These are phyloP conservation scores for Sedum album DNA, from an alignment of 164 flowering plant species.

Conservation along the genomic window DNA sequence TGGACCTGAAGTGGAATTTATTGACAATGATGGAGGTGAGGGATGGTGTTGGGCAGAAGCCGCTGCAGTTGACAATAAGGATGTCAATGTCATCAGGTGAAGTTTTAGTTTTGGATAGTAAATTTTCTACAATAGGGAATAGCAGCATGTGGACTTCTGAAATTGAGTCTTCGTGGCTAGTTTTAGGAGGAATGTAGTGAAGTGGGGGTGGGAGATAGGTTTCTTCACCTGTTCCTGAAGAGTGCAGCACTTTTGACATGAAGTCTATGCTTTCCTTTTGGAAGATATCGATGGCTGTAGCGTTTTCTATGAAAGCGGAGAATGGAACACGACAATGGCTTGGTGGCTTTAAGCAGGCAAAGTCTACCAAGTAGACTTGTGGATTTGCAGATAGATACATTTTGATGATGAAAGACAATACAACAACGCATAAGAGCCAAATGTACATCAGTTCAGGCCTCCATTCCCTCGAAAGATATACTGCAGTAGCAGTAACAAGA, in stretches of 20 bases:
- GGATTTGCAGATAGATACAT: constrained; percentile 19
- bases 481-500: background rate
- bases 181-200: constrained; percentile 53
- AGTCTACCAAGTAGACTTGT: constrained; percentile 47
- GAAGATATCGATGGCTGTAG: constrained; percentile 23
- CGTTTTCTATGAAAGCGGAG: constrained; percentile 42
- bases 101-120: constrained; percentile 39
- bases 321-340: constrained; percentile 40
- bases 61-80: constrained; percentile 59
- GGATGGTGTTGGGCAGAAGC: constrained; percentile 62
- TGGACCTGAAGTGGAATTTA: constrained; percentile 40
- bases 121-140: constrained; percentile 56
- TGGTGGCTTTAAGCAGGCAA: constrained; percentile 58
- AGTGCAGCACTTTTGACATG: constrained; percentile 44
- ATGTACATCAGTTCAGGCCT: background rate
- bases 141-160: constrained; percentile 48
- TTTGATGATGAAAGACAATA: constrained; percentile 13
- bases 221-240: constrained; percentile 50
- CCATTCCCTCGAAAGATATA: background rate
- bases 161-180: constrained; percentile 33
- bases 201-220: constrained; percentile 60
- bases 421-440: constrained; percentile 8
- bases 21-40: constrained; percentile 51
- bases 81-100: constrained; percentile 43
- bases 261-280: constrained; percentile 37